Evolutionary conservation across 106 monocot genomes (phyloP).

Genomic region (Dendrobium huoshanense): DNA sequence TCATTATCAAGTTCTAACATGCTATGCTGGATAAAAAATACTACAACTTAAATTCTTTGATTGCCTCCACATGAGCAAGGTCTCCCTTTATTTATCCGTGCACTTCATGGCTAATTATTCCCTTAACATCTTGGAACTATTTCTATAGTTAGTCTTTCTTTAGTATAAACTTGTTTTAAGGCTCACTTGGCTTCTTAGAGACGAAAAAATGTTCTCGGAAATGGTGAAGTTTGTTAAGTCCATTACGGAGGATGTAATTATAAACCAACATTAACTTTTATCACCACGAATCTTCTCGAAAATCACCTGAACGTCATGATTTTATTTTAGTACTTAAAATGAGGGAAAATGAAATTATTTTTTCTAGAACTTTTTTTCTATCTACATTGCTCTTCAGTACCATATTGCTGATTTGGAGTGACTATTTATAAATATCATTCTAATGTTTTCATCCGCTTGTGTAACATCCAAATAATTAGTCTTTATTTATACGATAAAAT

Average conservation of each 20-base stretch:
- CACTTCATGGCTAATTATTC: neutral
- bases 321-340: neutral
- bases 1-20: neutral
- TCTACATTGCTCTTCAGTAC: neutral
- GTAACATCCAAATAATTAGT: neutral
- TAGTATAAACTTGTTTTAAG: no score
- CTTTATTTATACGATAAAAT: constrained; percentile 1
- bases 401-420: neutral
- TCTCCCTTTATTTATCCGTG: neutral
- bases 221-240: neutral
- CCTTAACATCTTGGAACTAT: neutral
- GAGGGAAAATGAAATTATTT: neutral
- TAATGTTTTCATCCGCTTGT: neutral
- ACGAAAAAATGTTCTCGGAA: neutral
- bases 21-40: neutral
- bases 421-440: neutral
- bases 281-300: neutral
- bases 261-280: neutral
- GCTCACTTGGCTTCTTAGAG: neutral
- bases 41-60: neutral
- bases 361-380: neutral
- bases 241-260: neutral
- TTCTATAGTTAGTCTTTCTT: neutral
- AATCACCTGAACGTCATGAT: neutral
- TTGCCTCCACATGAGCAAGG: neutral